Base-by-base conservation (phyloP, 805 yeast species). In the Candida alai region DNA sequence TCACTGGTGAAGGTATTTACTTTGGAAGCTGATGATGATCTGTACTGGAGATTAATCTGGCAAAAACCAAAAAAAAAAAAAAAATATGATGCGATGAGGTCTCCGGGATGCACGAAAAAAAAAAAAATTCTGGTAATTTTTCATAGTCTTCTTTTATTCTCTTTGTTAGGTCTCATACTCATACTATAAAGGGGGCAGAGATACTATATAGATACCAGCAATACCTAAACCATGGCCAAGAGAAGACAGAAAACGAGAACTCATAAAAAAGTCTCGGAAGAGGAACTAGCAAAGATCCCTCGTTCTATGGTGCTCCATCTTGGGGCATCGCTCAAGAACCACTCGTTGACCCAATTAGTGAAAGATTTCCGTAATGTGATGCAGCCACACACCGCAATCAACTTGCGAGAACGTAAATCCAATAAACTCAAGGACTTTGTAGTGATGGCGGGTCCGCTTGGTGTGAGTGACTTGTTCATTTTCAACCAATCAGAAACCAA, bases 391-490 rank as follows among this genome's bases (percentile, higher is more conserved):
- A 93, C 98, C 3, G 97, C 97, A 9, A 78, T 87, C 49, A 84
- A 78, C 45, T 70, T 93, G 39, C 73, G 80, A 44, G 98, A 93
- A 61, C 71, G 97, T 32, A 86, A 85, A 54, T 69, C 85, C 24
- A 93, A 93, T 60, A 84, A 80, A 53, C 68, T 93, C 45, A 86
- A 84, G 57, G 98, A 90, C 62, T 93, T 84, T 49, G 75, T 89
- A n/a, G 95, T 87, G n/a, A 89, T 93, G 96, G 85, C 96, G 24
- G 97, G 97, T 5, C 97, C 97, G 10, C 68, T 93, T 28, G 95
- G 95, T 18, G 96, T 93, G 15, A 73, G 90, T 5, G 96, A 90
- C 60, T 61, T 93, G 52, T 77, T 93, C 62, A 68, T 90, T 14
- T 89, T 93, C 66, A 81, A 87, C 42, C 96, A 88, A 55, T 74